A percentile compares a stretch with the other conserved stretches of the same genome.
These are phyloP conservation scores for Candida labiduridarum DNA, from an alignment of 1,139 yeast genomes.

Conservation along the genomic window DNA sequence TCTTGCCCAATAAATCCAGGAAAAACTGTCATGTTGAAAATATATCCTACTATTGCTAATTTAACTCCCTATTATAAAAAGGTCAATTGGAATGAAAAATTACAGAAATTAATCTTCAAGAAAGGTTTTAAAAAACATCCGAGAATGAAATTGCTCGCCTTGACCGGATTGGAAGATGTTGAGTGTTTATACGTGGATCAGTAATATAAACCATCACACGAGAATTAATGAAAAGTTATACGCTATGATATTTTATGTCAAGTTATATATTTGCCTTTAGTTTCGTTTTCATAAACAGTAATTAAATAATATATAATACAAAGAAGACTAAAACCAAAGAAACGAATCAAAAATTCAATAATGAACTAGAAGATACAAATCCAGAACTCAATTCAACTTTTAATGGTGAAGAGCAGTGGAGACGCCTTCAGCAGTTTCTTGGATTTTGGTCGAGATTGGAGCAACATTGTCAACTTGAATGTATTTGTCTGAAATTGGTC, in stretches of 20 bases:
- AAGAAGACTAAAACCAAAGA: not conserved
- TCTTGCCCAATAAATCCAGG: constrained; percentile 15
- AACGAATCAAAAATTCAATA: not conserved
- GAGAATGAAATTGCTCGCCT: constrained; percentile 10
- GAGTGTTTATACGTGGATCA: constrained; percentile 13
- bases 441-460: constrained; percentile 34
- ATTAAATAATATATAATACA: constrained; percentile 2
- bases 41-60: constrained; percentile 11
- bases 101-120: constrained; percentile 12
- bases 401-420: constrained; percentile 25
- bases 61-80: constrained; percentile 11
- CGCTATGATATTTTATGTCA: too few species aligned
- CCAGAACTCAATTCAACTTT: not conserved
- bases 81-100: constrained; percentile 12
- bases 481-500: constrained; percentile 72
- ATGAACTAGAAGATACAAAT: not conserved
- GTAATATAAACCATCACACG: not conserved
- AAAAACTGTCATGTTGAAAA: constrained; percentile 11
- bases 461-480: constrained; percentile 33
- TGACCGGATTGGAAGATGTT: constrained; percentile 18
- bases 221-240: not conserved
- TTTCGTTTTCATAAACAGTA: constrained; percentile 1
- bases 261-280: not conserved
- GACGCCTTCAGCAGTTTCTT: constrained; percentile 54
- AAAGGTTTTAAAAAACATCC: not conserved